A percentile compares a stretch with the other conserved stretches of the same genome.
Evolutionary conservation across 352 stramenopile genomes (phyloP).

Genomic region (Globisporangium paddicum): DNA sequence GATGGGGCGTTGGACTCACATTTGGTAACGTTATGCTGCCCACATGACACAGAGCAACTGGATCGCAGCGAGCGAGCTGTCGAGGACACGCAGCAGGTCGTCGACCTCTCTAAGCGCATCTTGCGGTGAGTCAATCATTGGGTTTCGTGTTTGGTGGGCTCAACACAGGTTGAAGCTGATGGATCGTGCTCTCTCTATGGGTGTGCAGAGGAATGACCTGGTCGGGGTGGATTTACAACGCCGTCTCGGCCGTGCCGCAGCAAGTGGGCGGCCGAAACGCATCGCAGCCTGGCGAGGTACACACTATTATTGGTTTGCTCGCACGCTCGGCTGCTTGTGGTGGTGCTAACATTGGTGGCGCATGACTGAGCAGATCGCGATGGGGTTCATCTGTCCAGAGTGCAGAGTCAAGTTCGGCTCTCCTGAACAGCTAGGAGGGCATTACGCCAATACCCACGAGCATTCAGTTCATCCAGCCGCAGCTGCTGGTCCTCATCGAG

Average conservation of each 20-base stretch:
- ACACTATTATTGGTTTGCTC: background rate
- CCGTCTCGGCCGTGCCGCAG: conserved; percentile 38
- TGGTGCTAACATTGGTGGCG: background rate
- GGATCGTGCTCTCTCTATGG: background rate
- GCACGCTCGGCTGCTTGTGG: background rate
- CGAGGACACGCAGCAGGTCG: conserved; percentile 53
- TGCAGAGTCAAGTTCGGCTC: conserved; percentile 69
- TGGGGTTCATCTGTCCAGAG: conserved; percentile 84
- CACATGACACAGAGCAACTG: conserved; percentile 38
- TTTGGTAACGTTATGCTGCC: background rate
- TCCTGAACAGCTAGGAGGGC: conserved; percentile 39
- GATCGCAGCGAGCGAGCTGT: conserved; percentile 44
- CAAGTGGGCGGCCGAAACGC: conserved; percentile 4
- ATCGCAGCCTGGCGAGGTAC: background rate
- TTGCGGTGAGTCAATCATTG: conserved; percentile 21
- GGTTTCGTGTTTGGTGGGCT: too few relatives aligned
- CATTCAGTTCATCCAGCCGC: background rate
- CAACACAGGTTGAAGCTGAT: too few relatives aligned
- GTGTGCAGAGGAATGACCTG: conserved; percentile 68
- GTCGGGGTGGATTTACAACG: conserved; percentile 79
- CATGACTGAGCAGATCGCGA: conserved; percentile 42
- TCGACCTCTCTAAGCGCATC: conserved; percentile 56
- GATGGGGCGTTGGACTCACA: background rate
- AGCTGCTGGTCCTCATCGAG: background rate
- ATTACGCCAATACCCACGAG: conserved; percentile 55